Percentiles rank a stretch among this genome's conserved stretches.
Evolutionary conservation across 2,329 filamentous ascomycete species (phyloP).

Genomic region (Microdochium paspali): DNA sequence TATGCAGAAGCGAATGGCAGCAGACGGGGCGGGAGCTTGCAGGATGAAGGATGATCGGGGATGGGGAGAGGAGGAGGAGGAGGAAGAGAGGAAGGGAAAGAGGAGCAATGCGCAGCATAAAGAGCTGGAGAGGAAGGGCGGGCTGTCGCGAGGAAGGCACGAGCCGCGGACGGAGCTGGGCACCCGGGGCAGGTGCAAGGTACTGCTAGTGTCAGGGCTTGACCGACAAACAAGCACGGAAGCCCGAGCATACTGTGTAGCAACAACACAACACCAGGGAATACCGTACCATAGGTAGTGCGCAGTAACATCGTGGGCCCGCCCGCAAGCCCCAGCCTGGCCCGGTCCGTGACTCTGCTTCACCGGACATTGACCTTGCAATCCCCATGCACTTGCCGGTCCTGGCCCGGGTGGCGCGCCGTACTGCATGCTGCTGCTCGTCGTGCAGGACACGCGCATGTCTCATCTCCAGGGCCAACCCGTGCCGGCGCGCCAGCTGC

Average conservation of each 20-base stretch:
- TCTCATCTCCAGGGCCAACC: neutral
- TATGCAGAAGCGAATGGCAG: neutral
- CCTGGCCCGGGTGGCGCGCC: too few species aligned
- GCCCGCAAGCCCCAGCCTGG: too few species aligned
- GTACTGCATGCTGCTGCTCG: too few species aligned
- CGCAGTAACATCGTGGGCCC: neutral
- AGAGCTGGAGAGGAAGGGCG: neutral
- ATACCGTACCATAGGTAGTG: too few species aligned
- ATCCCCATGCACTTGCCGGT: neutral
- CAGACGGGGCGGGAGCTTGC: neutral
- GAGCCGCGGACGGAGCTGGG: neutral
- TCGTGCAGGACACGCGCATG: too few species aligned
- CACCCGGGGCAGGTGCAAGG: too few species aligned
- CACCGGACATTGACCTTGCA: neutral
- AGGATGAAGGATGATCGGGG: neutral
- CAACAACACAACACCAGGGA: too few species aligned
- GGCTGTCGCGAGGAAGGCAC: conserved; percentile 5
- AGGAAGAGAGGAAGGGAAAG: neutral
- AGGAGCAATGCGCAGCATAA: neutral
- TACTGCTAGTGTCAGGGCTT: too few species aligned
- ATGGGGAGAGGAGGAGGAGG: neutral
- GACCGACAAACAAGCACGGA: too few species aligned
- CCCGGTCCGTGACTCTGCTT: too few species aligned
- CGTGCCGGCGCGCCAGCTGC: too few species aligned
- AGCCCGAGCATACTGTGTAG: neutral